Evolutionary conservation across 495 filamentous ascomycete genomes (phyloP).

Genomic region (Penicillium turbatum): DNA sequence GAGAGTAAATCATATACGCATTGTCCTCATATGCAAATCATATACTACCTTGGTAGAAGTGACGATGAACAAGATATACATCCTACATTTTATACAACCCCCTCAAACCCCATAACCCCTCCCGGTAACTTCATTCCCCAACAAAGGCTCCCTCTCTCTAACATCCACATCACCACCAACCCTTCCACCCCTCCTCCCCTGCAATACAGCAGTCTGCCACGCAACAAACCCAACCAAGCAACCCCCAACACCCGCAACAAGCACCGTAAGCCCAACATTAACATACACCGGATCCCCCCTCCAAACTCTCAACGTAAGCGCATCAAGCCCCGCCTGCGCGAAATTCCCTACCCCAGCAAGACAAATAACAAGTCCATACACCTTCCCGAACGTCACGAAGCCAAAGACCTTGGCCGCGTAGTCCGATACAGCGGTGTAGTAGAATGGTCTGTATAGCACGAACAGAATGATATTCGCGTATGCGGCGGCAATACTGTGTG

Average conservation of each 20-base stretch:
- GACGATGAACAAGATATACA: too few relatives aligned
- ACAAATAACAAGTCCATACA: constrained; percentile 94
- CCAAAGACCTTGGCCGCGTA: constrained; percentile 95
- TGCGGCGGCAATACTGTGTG: constrained; percentile 55
- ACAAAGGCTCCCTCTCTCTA: constrained; percentile 14
- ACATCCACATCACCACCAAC: background rate
- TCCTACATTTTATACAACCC: background rate
- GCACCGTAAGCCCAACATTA: constrained; percentile 61
- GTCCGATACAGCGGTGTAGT: constrained; percentile 59
- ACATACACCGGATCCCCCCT: constrained; percentile 70
- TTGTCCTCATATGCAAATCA: too few relatives aligned
- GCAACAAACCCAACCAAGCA: constrained; percentile 58
- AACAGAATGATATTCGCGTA: constrained; percentile 81
- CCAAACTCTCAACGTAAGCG: constrained; percentile 70
- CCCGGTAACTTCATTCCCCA: background rate
- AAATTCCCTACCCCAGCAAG: constrained; percentile 85
- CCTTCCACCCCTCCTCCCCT: background rate
- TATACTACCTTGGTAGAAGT: too few relatives aligned
- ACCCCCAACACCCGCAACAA: constrained; percentile 57
- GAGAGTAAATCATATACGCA: too few relatives aligned
- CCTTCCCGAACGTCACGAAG: constrained; percentile 89
- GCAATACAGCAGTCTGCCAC: constrained; percentile 1
- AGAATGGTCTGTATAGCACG: constrained; percentile 53
- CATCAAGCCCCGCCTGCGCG: constrained; percentile 76
- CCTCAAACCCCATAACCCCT: constrained; percentile 7